phyloP scores from a whole-genome alignment of 2,329 filamentous ascomycete genomes.

The Zasmidium cellare region DNA sequence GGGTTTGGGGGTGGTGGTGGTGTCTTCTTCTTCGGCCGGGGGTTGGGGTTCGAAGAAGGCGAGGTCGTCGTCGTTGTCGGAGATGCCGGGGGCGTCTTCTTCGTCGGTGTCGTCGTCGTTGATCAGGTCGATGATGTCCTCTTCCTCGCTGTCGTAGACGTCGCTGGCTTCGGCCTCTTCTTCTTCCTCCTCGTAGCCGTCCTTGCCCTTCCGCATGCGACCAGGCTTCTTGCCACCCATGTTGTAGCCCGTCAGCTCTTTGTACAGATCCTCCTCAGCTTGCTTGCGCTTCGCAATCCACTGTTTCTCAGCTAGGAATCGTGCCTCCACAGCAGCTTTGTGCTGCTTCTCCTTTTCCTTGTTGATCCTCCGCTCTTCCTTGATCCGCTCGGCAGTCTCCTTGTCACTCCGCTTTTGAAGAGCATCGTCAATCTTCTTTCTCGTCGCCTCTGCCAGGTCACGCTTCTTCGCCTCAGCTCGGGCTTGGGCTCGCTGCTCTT shows the following conservation, averaged over 20 bases:
- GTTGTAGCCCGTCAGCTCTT: slow-evolving; percentile 19
- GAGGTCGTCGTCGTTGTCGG: not conserved
- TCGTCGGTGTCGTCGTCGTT: slow-evolving; percentile 6
- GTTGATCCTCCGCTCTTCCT: slow-evolving; percentile 17
- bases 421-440: slow-evolving; percentile 7
- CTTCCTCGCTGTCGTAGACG: slow-evolving; percentile 9
- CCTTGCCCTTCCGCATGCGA: slow-evolving; percentile 10
- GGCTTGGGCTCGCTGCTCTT: slow-evolving; percentile 21
- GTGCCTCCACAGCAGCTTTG: slow-evolving; percentile 9
- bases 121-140: slow-evolving; percentile 6
- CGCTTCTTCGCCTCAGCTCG: slow-evolving; percentile 18
- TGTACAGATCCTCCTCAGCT: slow-evolving; percentile 21
- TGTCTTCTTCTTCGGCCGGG: not conserved
- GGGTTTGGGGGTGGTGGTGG: not conserved
- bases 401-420: slow-evolving; percentile 16
- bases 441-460: slow-evolving; percentile 13
- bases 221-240: slow-evolving; percentile 9
- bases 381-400: slow-evolving; percentile 15
- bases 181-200: slow-evolving; percentile 12
- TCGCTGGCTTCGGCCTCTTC: slow-evolving; percentile 16
- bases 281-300: slow-evolving; percentile 20
- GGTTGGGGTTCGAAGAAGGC: slow-evolving; percentile 1
- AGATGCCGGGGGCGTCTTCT: not conserved
- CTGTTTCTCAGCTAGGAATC: slow-evolving; percentile 19
- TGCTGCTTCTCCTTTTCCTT: slow-evolving; percentile 8